Conservation (phyloP, 2,329 filamentous ascomycete species). For the Talaromyces sp. region DNA sequence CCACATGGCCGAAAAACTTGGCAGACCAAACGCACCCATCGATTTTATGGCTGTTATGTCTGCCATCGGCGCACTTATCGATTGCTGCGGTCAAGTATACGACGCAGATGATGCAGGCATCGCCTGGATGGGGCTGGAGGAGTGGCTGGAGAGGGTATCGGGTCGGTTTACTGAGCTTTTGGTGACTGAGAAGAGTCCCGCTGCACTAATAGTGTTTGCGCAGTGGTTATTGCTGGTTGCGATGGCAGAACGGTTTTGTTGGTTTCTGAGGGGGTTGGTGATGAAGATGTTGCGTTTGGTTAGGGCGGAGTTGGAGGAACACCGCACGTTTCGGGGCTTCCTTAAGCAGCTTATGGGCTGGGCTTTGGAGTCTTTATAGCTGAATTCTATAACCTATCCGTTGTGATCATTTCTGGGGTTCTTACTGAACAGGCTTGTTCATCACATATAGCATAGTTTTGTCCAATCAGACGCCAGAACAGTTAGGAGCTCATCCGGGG, state of each 20-base stretch:
- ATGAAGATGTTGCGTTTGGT: slow-evolving; percentile 1
- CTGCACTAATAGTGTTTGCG: slow-evolving; percentile 8
- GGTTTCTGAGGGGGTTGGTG: slow-evolving; percentile 4
- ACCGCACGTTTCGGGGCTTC: neutral
- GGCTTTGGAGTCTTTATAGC: neutral
- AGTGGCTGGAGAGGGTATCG: slow-evolving; percentile 5
- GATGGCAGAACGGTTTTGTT: slow-evolving; percentile 1
- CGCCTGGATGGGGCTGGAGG: neutral
- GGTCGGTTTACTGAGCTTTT: slow-evolving; percentile 1
- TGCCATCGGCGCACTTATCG: slow-evolving; percentile 1
- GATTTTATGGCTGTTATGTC: slow-evolving; percentile 8
- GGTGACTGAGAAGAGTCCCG: neutral
- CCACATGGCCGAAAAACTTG: slow-evolving; percentile 12
- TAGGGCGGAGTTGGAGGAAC: neutral
- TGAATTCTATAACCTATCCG: neutral
- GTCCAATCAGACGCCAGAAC: no score
- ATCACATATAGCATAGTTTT: no score
- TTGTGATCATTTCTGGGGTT: neutral
- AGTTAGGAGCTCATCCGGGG: neutral
- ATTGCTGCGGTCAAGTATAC: neutral
- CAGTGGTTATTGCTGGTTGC: slow-evolving; percentile 10
- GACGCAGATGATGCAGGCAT: neutral
- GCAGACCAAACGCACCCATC: neutral
- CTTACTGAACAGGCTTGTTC: neutral
- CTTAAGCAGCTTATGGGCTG: neutral